Evolutionary conservation across 805 yeast genomes (phyloP), one percentile per base, ranked within the genome.

Genomic region (Metschnikowia lunata): DNA sequence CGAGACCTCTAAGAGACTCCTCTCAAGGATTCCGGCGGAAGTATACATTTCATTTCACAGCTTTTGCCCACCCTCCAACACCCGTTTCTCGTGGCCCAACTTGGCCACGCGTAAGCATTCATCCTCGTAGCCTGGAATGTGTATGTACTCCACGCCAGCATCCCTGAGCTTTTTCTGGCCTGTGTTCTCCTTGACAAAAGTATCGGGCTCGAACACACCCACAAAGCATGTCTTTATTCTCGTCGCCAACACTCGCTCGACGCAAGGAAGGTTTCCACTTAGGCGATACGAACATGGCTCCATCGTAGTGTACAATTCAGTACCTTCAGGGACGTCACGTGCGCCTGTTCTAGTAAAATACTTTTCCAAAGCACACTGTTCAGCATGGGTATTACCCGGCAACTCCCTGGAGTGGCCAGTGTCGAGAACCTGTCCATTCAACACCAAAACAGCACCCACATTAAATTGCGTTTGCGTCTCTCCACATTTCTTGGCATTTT

Each of bases 361-460:
- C 62, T 93, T 93, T 29, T 82, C 85, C 45, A 93, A 60, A 0
- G 97, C 97, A 69, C 95, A 85, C 61, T 93, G 97, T 58, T 93
- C 99, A 4, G 99, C 99, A 62, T 91, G 99, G 0, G 99, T 91
- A 63, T 91, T 93, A 0, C 98, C 99, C 14, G 84, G 86, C 2
- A 90, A 67, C 62, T 93, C 99, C 43, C 98, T 74, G 0, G 98
- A 88, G 58, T 79, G 88, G 0, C 99, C 99, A 0, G 87, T 80
- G 7, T 85, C 74, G n/a, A 93, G 60, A 0, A 91, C 69, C 41
- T 75, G 57, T 32, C 85, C 84, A 40, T 64, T 56, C 43, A 75
- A 65, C 0, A 80, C 91, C 5, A 93, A 67, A 0, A 88, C 82
- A 0, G 96, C 95, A 6, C 99, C 99, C n/a, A 93, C 98, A 50